A percentile compares a stretch with the other conserved stretches of the same genome.
phyloP scores from a whole-genome alignment of 1,284 basidiomycete species.

The Leccinum holopus region DNA sequence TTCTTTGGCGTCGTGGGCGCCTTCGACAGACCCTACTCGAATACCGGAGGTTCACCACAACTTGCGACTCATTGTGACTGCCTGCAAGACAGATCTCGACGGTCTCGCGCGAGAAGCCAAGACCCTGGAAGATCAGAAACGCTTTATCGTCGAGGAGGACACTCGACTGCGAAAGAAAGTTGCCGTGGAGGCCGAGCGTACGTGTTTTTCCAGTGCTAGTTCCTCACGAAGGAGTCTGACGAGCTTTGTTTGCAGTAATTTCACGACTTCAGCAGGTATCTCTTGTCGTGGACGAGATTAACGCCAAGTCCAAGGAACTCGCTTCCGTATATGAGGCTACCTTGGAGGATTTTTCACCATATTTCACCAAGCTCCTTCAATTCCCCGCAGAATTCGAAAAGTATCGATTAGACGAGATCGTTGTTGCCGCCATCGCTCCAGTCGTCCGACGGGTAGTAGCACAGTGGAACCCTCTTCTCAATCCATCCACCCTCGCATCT shows the following conservation, averaged over 20 bases:
- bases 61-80: conserved; percentile 80
- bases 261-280: conserved; percentile 74
- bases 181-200: conserved; percentile 72
- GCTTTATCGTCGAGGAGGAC: conserved; percentile 74
- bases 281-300: conserved; percentile 69
- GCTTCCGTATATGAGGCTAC: conserved; percentile 64
- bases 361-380: conserved; percentile 72
- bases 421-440: conserved; percentile 88
- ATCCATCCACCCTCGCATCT: conserved; percentile 60
- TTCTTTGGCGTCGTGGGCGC: conserved; percentile 78
- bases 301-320: conserved; percentile 59
- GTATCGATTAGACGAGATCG: conserved; percentile 85
- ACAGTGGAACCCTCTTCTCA: conserved; percentile 71
- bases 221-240: conserved; percentile 17
- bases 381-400: conserved; percentile 78
- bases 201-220: conserved; percentile 29
- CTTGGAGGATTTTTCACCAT: conserved; percentile 66
- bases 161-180: conserved; percentile 65
- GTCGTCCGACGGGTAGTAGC: conserved; percentile 66
- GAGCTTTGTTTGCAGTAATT: conserved; percentile 53
- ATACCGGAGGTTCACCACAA: conserved; percentile 97
- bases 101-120: conserved; percentile 90
- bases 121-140: conserved; percentile 75
- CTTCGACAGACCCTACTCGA: conserved; percentile 78
- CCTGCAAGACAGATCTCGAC: conserved; percentile 79